A percentile compares a stretch with the other conserved stretches of the same genome.
Conservation (phyloP, 176 grass and related monocot genomes). For the Triticum turgidum region DNA sequence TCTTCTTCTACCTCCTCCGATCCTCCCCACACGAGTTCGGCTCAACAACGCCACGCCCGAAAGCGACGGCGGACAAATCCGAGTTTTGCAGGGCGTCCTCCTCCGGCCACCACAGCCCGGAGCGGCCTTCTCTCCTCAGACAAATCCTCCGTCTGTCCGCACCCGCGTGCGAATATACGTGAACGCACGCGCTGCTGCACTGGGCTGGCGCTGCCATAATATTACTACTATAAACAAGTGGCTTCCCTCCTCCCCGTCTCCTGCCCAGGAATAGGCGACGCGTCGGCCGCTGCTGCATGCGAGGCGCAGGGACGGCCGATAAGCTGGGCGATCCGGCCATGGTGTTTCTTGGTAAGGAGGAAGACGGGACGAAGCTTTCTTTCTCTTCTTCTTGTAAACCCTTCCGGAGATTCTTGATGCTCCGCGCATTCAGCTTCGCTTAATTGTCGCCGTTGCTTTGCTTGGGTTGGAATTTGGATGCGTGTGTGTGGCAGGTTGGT, state of each 20-base stretch:
- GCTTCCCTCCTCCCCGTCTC: not conserved
- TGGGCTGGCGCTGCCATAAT: not conserved
- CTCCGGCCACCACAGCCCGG: not conserved
- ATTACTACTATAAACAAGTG: not conserved
- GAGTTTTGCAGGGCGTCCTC: slow-evolving; percentile 26
- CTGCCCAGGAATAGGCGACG: slow-evolving; percentile 26
- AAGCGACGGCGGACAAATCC: slow-evolving; percentile 15
- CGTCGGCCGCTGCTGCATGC: not conserved
- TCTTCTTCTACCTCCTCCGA: not conserved
- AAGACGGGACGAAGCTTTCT: too few species aligned
- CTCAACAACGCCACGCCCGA: not conserved
- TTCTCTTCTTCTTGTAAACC: not conserved
- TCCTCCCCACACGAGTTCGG: not conserved
- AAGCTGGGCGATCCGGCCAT: slow-evolving; percentile 7
- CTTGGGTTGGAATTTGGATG: not conserved
- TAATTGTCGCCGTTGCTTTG: not conserved
- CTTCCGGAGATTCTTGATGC: not conserved
- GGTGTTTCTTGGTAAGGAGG: slow-evolving; percentile 35
- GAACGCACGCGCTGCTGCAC: too few species aligned
- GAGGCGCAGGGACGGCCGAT: slow-evolving; percentile 1
- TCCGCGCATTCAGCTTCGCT: not conserved
- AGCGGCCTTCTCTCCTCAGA: not conserved
- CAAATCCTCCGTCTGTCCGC: not conserved
- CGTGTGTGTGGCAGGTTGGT: slow-evolving; percentile 19
- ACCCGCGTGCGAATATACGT: not conserved